Evolutionary conservation across 192 early-diverging fungal genomes (phyloP).

Genomic region (Glomus cerebriforme): DNA sequence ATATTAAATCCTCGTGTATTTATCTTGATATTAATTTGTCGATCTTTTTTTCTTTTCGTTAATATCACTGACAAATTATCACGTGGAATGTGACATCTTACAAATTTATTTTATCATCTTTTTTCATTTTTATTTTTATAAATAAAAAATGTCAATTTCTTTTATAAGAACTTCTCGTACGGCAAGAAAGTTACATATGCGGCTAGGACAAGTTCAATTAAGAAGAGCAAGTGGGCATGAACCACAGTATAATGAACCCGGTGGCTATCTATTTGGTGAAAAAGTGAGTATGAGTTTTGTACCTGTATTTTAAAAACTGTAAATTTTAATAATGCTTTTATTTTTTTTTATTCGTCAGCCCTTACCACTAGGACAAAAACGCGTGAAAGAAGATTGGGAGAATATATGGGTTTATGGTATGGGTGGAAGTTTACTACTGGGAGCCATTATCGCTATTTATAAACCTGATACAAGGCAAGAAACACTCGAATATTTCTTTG

Average conservation of each 20-base stretch:
- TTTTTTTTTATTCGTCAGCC: conserved; percentile 36
- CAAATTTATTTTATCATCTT: neutral
- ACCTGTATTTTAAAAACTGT: neutral
- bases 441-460: conserved; percentile 60
- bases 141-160: neutral
- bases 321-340: neutral
- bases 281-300: conserved; percentile 52
- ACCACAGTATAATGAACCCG: conserved; percentile 69
- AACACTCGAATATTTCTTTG: neutral
- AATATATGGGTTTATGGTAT: conserved; percentile 62
- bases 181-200: neutral
- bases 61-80: neutral
- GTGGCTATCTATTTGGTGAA: conserved; percentile 75
- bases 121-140: neutral
- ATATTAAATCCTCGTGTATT: neutral
- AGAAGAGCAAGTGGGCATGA: conserved; percentile 23
- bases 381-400: conserved; percentile 79
- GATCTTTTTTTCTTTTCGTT: too few species aligned
- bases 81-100: neutral
- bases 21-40: neutral
- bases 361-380: conserved; percentile 60
- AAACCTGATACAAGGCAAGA: conserved; percentile 78
- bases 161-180: neutral
- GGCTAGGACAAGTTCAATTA: neutral
- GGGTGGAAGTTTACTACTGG: conserved; percentile 57